Conservation (phyloP, 1,284 basidiomycete species). For the Pascua sp. region DNA sequence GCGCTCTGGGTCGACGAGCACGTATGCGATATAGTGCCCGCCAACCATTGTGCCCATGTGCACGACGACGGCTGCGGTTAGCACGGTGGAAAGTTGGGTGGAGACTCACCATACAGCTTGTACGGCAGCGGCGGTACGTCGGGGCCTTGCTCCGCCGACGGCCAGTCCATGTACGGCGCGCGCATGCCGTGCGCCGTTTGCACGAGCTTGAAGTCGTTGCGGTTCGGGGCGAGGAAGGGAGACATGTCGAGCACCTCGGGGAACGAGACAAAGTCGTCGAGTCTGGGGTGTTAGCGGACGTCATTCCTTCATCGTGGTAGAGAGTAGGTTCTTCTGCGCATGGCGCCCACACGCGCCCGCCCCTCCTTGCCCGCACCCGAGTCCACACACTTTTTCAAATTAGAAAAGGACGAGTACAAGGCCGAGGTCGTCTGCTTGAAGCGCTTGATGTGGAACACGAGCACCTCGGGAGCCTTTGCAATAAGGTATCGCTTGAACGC, state of each 20-base stretch:
- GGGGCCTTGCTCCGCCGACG: slow-evolving; percentile 40
- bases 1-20: slow-evolving; percentile 41
- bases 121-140: slow-evolving; percentile 41
- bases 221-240: slow-evolving; percentile 76
- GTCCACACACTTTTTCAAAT: slow-evolving; percentile 43
- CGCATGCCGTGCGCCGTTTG: slow-evolving; percentile 28
- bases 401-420: slow-evolving; percentile 41
- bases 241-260: slow-evolving; percentile 78
- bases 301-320: neutral
- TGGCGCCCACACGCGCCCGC: too few relatives aligned
- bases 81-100: slow-evolving; percentile 16
- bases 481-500: slow-evolving; percentile 94
- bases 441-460: slow-evolving; percentile 88
- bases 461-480: slow-evolving; percentile 74
- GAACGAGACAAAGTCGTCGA: slow-evolving; percentile 78
- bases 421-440: slow-evolving; percentile 66
- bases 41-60: slow-evolving; percentile 83
- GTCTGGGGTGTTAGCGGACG: slow-evolving; percentile 56
- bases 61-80: slow-evolving; percentile 68
- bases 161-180: slow-evolving; percentile 48
- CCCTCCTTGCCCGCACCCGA: neutral
- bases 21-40: slow-evolving; percentile 78
- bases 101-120: slow-evolving; percentile 41
- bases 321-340: neutral
- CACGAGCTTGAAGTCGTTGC: slow-evolving; percentile 45